phyloP scores from a whole-genome alignment of 2,329 filamentous ascomycete genomes.

The Clonostachys chloroleuca region DNA sequence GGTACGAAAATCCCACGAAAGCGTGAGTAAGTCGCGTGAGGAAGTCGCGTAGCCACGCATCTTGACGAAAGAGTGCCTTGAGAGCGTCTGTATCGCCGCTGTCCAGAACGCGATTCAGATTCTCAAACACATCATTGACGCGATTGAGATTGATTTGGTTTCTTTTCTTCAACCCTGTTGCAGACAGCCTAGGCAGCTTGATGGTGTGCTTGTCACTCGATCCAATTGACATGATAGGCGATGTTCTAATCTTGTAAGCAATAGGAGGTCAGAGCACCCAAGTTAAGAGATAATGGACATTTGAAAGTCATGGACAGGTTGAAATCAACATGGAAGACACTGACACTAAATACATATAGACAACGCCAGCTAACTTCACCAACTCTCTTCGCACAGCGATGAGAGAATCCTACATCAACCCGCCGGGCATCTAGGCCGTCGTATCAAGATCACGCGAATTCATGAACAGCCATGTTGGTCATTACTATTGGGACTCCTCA shows the following conservation, averaged over 20 bases:
- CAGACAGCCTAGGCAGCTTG: not conserved
- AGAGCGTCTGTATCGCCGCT: conserved; percentile 1
- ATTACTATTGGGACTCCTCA: too few species aligned
- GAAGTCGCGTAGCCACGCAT: conserved; percentile 18
- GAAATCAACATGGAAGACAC: too few species aligned
- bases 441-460: too few species aligned
- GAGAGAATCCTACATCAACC: too few species aligned
- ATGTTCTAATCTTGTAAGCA: not conserved
- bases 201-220: not conserved
- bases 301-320: too few species aligned
- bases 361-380: too few species aligned
- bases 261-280: too few species aligned
- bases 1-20: conserved; percentile 18
- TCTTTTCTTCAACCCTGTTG: not conserved
- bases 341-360: too few species aligned
- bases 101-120: not conserved
- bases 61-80: conserved; percentile 10
- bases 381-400: too few species aligned
- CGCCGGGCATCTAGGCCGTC: too few species aligned
- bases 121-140: not conserved
- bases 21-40: conserved; percentile 14
- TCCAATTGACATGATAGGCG: not conserved
- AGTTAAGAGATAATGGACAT: too few species aligned
- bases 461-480: too few species aligned
- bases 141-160: not conserved